A percentile compares a stretch with the other conserved stretches of the same genome.
Evolutionary conservation across 2,329 filamentous ascomycete species (phyloP).

Genomic region (Albifimbria verrucaria): DNA sequence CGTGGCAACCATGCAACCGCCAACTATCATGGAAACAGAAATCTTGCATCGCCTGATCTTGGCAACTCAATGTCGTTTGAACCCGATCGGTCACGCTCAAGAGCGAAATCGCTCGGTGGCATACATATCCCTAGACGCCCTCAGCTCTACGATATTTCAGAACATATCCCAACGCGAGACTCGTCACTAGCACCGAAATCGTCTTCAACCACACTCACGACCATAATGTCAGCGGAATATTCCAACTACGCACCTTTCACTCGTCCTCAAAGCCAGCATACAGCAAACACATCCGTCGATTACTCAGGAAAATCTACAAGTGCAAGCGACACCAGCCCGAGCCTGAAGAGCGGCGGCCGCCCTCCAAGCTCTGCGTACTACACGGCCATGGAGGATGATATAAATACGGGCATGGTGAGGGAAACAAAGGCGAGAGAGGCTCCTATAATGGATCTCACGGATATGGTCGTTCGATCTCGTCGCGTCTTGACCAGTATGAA

Average conservation of each 20-base stretch:
- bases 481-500: too few species aligned
- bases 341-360: conserved; percentile 1
- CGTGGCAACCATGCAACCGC: too few species aligned
- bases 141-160: conserved; percentile 30
- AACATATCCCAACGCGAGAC: conserved; percentile 29
- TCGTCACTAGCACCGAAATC: conserved; percentile 34
- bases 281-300: conserved; percentile 44
- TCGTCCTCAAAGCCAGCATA: conserved; percentile 39
- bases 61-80: not conserved
- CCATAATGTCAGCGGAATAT: conserved; percentile 24
- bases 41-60: too few species aligned
- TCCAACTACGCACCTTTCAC: conserved; percentile 35
- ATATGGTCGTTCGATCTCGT: too few species aligned
- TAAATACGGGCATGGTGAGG: too few species aligned
- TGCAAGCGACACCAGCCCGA: conserved; percentile 9
- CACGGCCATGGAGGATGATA: conserved; percentile 12
- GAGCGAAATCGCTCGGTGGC: conserved; percentile 18
- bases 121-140: conserved; percentile 9
- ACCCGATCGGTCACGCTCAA: conserved; percentile 5
- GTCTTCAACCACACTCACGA: conserved; percentile 32
- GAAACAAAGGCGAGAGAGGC: too few species aligned
- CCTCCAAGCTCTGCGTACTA: conserved; percentile 6
- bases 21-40: too few species aligned
- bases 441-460: too few species aligned
- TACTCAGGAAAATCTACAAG: conserved; percentile 4